Evolutionary conservation across 345 rosid genomes (phyloP).

Genomic region (Eucalyptus pauciflora): DNA sequence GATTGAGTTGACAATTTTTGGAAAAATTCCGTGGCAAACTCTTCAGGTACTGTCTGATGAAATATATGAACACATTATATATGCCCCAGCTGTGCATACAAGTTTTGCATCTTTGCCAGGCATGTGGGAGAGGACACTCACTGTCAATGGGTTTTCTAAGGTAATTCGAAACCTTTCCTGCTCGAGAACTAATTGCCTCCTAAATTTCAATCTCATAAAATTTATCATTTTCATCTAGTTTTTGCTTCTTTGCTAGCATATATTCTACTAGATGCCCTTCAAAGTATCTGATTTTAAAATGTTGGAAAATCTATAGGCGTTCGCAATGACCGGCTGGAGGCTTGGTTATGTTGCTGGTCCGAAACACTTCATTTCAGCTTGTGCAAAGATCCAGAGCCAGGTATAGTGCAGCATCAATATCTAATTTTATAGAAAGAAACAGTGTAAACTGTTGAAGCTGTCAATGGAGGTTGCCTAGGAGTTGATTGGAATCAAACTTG

Average conservation of each 20-base stretch:
- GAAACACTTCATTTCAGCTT: slow-evolving; percentile 81
- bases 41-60: slow-evolving; percentile 87
- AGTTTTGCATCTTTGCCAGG: slow-evolving; percentile 95
- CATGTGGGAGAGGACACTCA: slow-evolving; percentile 91
- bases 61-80: slow-evolving; percentile 92
- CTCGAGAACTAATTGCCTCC: neutral
- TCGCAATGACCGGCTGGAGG: slow-evolving; percentile 99
- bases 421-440: neutral
- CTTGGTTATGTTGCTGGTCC: slow-evolving; percentile 96
- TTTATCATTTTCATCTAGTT: neutral
- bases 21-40: neutral
- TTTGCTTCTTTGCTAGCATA: neutral
- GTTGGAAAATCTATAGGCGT: slow-evolving; percentile 42
- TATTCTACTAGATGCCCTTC: neutral
- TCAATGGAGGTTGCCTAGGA: neutral
- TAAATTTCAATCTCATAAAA: neutral
- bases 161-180: slow-evolving; percentile 12
- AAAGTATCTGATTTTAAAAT: neutral
- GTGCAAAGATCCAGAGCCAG: slow-evolving; percentile 96
- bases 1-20: neutral
- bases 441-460: neutral
- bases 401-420: slow-evolving; percentile 14
- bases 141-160: slow-evolving; percentile 95
- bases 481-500: neutral
- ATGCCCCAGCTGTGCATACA: slow-evolving; percentile 77